Conservation (phyloP, 108 stramenopile genomes). For the Thalassiosira profunda region DNA sequence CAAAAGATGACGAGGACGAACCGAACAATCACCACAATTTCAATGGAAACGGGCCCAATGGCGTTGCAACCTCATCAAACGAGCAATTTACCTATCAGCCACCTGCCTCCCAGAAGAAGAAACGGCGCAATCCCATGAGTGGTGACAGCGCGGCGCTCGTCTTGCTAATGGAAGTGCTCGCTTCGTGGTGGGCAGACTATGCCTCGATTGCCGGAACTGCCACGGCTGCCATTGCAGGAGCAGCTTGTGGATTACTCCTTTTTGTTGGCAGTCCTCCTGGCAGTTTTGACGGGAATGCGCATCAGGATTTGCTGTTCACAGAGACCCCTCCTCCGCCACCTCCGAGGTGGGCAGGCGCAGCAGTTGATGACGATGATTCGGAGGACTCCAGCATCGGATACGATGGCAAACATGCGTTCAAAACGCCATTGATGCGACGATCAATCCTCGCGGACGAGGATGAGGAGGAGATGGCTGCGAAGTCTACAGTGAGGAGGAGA, state of each 20-base stretch:
- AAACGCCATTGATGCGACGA: constrained; percentile 47
- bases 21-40: background rate
- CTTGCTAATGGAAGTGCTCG: constrained; percentile 20
- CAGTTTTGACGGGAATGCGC: background rate
- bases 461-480: constrained; percentile 29
- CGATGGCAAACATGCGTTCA: constrained; percentile 37
- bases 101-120: constrained; percentile 5
- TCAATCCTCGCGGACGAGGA: constrained; percentile 49
- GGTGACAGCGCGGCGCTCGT: constrained; percentile 17
- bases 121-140: constrained; percentile 9
- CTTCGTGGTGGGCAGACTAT: constrained; percentile 43
- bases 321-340: constrained; percentile 38
- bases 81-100: constrained; percentile 45
- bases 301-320: constrained; percentile 21
- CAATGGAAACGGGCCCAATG: constrained; percentile 20
- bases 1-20: constrained; percentile 25
- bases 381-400: constrained; percentile 39
- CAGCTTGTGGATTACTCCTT: constrained; percentile 21
- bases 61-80: constrained; percentile 25
- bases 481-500: constrained; percentile 34
- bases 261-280: constrained; percentile 21
- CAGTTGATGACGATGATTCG: constrained; percentile 44
- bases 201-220: constrained; percentile 35
- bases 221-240: constrained; percentile 17
- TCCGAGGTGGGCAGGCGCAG: background rate